Conservation (phyloP, 73 alveolate genomes). For the Paramecium pentaurelia region DNA sequence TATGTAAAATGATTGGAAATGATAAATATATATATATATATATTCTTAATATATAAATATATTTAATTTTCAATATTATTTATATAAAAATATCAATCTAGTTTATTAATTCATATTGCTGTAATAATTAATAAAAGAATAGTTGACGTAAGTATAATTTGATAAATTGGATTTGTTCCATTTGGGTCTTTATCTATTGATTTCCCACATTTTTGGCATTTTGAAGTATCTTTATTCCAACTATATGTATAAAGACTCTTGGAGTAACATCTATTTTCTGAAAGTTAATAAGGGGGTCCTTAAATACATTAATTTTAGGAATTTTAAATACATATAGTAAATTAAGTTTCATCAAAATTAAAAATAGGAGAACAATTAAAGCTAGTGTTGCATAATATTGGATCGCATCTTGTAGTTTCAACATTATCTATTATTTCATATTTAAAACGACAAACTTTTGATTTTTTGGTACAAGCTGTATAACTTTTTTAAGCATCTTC, state of each 20-base stretch:
- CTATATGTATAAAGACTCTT: not conserved
- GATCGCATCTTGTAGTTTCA: not conserved
- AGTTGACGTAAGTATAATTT: not conserved
- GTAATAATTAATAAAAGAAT: not conserved
- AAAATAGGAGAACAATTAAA: not conserved
- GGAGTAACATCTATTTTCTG: not conserved
- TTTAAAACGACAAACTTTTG: not conserved
- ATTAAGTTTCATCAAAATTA: not conserved
- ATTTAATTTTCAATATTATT: not conserved
- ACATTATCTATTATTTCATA: not conserved
- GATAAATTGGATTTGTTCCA: no score
- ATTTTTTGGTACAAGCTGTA: not conserved
- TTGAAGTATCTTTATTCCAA: not conserved
- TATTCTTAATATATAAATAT: not conserved
- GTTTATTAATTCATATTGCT: not conserved
- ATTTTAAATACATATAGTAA: not conserved
- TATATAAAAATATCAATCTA: not conserved
- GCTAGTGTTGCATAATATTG: not conserved
- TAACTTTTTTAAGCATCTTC: not conserved
- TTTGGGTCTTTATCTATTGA: no score
- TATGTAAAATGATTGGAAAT: slow-evolving; percentile 54
- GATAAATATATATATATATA: not conserved
- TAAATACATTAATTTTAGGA: not conserved
- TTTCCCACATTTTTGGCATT: not conserved
- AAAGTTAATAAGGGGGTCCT: not conserved